Evolutionary conservation across 345 rosid species (phyloP), one percentile per base, ranked within the genome.

Genomic region (Psidium guajava): DNA sequence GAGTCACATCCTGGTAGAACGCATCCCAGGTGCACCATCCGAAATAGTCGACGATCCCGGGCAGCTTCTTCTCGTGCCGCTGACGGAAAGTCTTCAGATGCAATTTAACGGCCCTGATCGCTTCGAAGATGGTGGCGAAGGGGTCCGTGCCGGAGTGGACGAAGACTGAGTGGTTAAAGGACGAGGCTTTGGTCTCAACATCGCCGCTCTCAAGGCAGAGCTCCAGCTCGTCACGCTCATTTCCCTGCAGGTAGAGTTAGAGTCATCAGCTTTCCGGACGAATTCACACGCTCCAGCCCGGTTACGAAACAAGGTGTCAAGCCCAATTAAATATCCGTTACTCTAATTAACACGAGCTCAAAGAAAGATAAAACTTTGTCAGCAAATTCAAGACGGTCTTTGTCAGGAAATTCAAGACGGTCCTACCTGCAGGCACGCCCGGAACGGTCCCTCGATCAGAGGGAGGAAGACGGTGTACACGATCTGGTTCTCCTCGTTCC

Each of bases 1-100:
- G 99, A 8, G 95, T 95, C 49, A 97, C 98, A 14, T 97, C 95
- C 59, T 97, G 96, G 89, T 97, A 97, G 88, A 95, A 97, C 28
- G 99, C 99, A 84, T 97, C 99, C 99, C 99, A 97, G 28, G 99
- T 97, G 88, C 99, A 97, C 99, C 99, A 97, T 0, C 99, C 99
- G 82, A 97, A 95, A 53, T 91, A 93, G 88, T 95, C 97, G 3
- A 97, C 90, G 18, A 97, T 88, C 22, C 91, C 97, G 0, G 0
- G 99, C 54, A 95, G 90, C 81, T 94, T 95, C 92, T 97, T 97
- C 90, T 97, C 99, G 74, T 93, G 94, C 32, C 95, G 94, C 86
- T 91, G 98, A 21, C 94, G 97, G 91, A 97, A 97, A 5, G 95
- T 92, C 87, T 91, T 94, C 55, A 95, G 90, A 47, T 95, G 99